phyloP scores from a whole-genome alignment of 352 stramenopile species.

The Phytophthora colocasiae region DNA sequence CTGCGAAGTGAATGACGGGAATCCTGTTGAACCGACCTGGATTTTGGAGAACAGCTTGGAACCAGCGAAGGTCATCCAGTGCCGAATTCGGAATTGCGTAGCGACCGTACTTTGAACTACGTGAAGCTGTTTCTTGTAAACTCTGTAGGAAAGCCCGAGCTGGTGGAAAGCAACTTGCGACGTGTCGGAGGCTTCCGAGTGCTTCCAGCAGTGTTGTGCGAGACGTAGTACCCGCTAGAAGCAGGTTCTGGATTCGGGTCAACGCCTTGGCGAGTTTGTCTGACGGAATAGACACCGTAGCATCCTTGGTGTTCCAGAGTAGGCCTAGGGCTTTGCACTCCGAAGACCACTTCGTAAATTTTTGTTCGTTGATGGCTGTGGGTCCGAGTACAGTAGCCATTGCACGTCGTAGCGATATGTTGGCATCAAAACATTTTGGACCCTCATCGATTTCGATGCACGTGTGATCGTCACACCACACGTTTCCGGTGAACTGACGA shows the following conservation, averaged over 20 bases:
- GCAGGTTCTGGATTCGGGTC: background rate
- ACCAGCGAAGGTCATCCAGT: background rate
- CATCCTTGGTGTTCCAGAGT: background rate
- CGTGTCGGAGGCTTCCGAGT: background rate
- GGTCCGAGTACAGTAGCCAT: conserved; percentile 22
- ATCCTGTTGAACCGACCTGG: background rate
- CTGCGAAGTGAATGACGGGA: background rate
- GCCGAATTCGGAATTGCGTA: background rate
- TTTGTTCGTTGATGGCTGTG: background rate
- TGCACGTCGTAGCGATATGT: conserved; percentile 5
- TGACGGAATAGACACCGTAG: background rate
- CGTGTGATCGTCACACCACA: conserved; percentile 38
- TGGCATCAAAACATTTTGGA: conserved; percentile 3
- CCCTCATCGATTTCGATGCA: conserved; percentile 22
- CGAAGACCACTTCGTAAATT: background rate
- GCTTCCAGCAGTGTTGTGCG: background rate
- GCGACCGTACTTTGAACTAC: background rate
- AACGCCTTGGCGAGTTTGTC: background rate
- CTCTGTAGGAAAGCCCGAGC: background rate
- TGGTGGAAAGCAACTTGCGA: background rate
- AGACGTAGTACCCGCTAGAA: too few species aligned
- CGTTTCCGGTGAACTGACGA: conserved; percentile 15
- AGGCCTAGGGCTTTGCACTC: background rate
- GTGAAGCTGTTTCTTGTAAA: background rate
- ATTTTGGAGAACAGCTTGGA: background rate